phyloP scores from a whole-genome alignment of 1,284 basidiomycete genomes.

The Sparassis latifolia region DNA sequence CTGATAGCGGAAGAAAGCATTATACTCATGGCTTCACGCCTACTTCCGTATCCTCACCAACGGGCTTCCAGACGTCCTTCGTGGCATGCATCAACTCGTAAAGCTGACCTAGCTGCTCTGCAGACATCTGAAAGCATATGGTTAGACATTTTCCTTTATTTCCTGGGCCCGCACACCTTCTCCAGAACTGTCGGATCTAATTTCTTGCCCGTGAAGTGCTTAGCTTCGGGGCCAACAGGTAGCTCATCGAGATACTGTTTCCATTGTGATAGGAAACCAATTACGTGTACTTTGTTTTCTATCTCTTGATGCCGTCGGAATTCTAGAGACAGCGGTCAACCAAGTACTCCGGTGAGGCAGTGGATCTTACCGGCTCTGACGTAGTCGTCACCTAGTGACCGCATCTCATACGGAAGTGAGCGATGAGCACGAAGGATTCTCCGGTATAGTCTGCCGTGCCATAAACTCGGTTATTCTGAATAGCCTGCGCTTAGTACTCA shows the following conservation, averaged over 20 bases:
- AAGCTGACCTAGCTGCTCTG: conserved; percentile 86
- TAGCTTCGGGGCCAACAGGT: conserved; percentile 35
- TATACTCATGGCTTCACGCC: too few relatives aligned
- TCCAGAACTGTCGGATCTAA: conserved; percentile 75
- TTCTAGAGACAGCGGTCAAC: conserved; percentile 39
- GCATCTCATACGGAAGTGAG: conserved; percentile 72
- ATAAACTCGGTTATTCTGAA: not conserved
- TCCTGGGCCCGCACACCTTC: conserved; percentile 42
- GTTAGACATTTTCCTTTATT: not conserved
- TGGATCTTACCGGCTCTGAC: conserved; percentile 64
- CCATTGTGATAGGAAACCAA: conserved; percentile 92
- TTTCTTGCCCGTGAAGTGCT: conserved; percentile 58
- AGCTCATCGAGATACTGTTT: conserved; percentile 82
- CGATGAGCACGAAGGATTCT: conserved; percentile 77
- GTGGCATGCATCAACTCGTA: conserved; percentile 91
- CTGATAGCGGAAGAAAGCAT: too few relatives aligned
- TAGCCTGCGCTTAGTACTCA: conserved; percentile 28
- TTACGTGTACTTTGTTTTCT: conserved; percentile 83
- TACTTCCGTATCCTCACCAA: not conserved
- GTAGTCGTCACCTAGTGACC: conserved; percentile 82
- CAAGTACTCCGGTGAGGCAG: too few relatives aligned
- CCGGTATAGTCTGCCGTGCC: conserved; percentile 64
- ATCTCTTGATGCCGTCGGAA: conserved; percentile 77
- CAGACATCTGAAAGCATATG: conserved; percentile 60
- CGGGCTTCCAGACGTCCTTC: conserved; percentile 77